These are phyloP conservation scores for Eimeria zaria DNA, from an alignment of 169 alveolate genomes.

Conservation along the genomic window DNA sequence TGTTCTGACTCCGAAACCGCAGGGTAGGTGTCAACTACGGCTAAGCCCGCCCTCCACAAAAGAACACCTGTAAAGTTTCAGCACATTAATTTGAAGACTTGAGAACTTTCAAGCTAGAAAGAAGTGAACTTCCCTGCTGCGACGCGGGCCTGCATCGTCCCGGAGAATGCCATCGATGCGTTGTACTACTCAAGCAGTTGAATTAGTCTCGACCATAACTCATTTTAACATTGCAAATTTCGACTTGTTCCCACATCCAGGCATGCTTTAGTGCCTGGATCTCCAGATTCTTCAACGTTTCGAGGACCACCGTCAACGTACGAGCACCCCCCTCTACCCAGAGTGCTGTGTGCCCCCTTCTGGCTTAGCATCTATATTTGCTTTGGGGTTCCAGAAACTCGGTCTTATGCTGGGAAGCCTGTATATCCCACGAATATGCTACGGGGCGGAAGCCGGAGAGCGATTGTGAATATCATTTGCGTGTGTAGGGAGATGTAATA, in stretches of 20 bases:
- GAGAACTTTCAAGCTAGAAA: not conserved
- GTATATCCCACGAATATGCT: not conserved
- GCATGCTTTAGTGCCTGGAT: not conserved
- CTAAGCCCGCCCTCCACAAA: not conserved
- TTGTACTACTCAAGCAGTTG: not conserved
- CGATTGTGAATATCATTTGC: not conserved
- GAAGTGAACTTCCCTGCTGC: not conserved
- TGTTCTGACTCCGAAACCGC: not conserved
- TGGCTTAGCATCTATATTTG: not conserved
- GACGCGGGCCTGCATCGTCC: not conserved
- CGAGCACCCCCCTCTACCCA: not conserved
- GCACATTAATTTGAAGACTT: not conserved
- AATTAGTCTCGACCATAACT: not conserved
- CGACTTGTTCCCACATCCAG: not conserved
- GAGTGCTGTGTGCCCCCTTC: not conserved
- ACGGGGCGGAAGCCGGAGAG: not conserved
- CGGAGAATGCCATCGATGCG: not conserved
- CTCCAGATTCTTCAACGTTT: not conserved
- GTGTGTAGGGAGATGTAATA: not conserved
- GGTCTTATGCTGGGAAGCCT: not conserved
- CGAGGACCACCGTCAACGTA: not conserved
- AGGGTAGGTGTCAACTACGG: not conserved
- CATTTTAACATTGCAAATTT: not conserved
- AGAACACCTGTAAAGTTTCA: not conserved
- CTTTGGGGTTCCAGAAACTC: not conserved